Conservation (phyloP, 2,329 filamentous ascomycete species). For the Colletotrichum lentis region DNA sequence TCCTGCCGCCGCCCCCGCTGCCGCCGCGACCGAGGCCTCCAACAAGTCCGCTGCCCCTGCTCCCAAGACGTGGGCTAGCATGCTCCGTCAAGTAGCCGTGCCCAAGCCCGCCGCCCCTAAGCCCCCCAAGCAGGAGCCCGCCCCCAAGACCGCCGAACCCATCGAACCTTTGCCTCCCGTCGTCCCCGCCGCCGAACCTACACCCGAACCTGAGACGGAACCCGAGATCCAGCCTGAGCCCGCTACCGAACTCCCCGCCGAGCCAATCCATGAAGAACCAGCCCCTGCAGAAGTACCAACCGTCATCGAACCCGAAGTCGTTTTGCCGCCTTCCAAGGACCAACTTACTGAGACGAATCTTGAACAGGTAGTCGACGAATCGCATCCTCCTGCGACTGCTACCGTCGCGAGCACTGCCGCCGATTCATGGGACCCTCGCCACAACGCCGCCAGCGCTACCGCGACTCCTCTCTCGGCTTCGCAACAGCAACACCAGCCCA, state of each 20-base stretch:
- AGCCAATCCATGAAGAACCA: conserved; percentile 42
- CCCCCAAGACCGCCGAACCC: conserved; percentile 56
- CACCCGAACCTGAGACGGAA: conserved; percentile 47
- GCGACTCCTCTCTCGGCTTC: conserved; percentile 72
- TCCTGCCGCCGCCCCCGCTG: conserved; percentile 43
- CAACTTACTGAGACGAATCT: conserved; percentile 92
- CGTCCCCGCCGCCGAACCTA: conserved; percentile 41
- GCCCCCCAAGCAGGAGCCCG: conserved; percentile 57
- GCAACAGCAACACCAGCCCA: conserved; percentile 70
- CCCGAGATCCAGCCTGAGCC: conserved; percentile 49
- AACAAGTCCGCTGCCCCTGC: conserved; percentile 52
- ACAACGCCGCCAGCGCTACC: conserved; percentile 64
- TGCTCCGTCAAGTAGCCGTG: conserved; percentile 69
- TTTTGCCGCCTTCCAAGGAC: conserved; percentile 76
- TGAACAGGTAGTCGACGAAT: conserved; percentile 85
- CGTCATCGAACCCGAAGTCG: conserved; percentile 60
- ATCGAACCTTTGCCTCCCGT: conserved; percentile 50
- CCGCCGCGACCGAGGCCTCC: conserved; percentile 49
- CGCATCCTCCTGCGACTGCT: conserved; percentile 77
- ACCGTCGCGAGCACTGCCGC: conserved; percentile 89
- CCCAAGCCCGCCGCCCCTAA: conserved; percentile 67
- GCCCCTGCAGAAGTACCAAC: conserved; percentile 42
- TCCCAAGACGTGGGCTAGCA: conserved; percentile 77
- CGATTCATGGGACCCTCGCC: conserved; percentile 81
- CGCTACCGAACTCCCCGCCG: conserved; percentile 45